A percentile compares a stretch with the other conserved stretches of the same genome.
Evolutionary conservation across 2,329 filamentous ascomycete species (phyloP).

Genomic region (Chlorencoelia australis): DNA sequence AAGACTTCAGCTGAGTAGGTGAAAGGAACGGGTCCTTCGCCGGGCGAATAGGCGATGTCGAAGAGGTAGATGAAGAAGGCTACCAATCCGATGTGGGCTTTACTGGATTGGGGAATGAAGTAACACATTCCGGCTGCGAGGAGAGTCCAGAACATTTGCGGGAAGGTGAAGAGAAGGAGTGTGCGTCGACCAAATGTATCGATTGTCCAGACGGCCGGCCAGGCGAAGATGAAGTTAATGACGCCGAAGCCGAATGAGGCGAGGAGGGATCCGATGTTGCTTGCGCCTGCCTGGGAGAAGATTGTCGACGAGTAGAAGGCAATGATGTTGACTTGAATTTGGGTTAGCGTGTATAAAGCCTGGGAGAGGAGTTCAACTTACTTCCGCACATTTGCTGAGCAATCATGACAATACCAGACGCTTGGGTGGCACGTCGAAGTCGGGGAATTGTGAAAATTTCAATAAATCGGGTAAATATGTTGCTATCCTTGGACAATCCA

Average conservation of each 20-base stretch:
- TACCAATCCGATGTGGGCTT: slow-evolving; percentile 40
- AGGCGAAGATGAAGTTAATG: slow-evolving; percentile 48
- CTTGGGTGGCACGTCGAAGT: slow-evolving; percentile 61
- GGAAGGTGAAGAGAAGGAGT: slow-evolving; percentile 54
- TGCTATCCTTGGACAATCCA: slow-evolving; percentile 23
- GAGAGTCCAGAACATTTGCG: slow-evolving; percentile 55
- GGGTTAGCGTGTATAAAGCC: too few species aligned
- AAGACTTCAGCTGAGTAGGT: slow-evolving; percentile 53
- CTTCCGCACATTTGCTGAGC: slow-evolving; percentile 30
- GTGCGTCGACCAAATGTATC: slow-evolving; percentile 53
- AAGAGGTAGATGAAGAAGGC: slow-evolving; percentile 56
- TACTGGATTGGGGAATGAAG: slow-evolving; percentile 32
- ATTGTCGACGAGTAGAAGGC: slow-evolving; percentile 64
- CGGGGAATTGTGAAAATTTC: slow-evolving; percentile 62
- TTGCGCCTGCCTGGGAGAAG: slow-evolving; percentile 47
- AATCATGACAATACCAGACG: slow-evolving; percentile 60
- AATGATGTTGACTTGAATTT: slow-evolving; percentile 64
- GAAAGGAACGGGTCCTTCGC: slow-evolving; percentile 52
- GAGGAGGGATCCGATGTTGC: slow-evolving; percentile 31
- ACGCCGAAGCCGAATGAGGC: slow-evolving; percentile 7
- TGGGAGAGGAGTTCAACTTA: too few species aligned
- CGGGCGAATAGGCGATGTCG: slow-evolving; percentile 53
- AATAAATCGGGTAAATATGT: slow-evolving; percentile 48
- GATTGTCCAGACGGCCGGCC: slow-evolving; percentile 50
- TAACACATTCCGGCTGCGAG: slow-evolving; percentile 50